phyloP scores from a whole-genome alignment of 2,329 filamentous ascomycete species.

The Zymoseptoria tritici region DNA sequence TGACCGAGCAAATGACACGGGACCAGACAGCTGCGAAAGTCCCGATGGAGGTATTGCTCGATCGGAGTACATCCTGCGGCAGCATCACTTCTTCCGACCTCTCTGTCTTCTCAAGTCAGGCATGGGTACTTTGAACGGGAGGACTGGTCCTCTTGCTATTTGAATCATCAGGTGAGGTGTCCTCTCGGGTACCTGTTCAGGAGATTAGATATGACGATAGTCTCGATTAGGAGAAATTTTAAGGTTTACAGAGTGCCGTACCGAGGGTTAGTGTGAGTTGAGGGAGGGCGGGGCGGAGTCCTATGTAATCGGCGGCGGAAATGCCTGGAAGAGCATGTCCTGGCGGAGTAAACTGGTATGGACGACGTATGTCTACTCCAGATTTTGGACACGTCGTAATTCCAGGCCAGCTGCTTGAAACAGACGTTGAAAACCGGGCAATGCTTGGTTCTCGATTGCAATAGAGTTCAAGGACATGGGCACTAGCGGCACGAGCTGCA shows the following conservation, averaged over 20 bases:
- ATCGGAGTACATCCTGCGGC: neutral
- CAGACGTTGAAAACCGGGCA: too few relatives aligned
- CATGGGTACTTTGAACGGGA: too few relatives aligned
- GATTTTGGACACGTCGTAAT: too few relatives aligned
- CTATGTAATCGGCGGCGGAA: neutral
- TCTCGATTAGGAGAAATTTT: neutral
- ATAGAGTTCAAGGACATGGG: too few relatives aligned
- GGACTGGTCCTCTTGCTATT: neutral
- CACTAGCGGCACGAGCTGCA: neutral
- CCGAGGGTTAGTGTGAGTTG: neutral
- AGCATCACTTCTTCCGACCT: neutral
- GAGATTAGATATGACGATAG: neutral
- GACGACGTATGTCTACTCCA: too few relatives aligned
- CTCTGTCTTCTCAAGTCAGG: too few relatives aligned
- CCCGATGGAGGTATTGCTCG: neutral
- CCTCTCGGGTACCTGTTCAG: neutral
- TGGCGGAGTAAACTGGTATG: too few relatives aligned
- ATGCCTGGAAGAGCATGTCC: too few relatives aligned
- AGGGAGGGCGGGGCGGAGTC: neutral
- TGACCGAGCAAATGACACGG: neutral
- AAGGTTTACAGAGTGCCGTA: neutral
- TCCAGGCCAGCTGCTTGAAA: too few relatives aligned
- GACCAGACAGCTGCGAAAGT: neutral
- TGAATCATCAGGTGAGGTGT: neutral
- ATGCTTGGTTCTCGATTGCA: too few relatives aligned